Conservation (phyloP, 305 asterid genomes). For the Fraxinus greggii region DNA sequence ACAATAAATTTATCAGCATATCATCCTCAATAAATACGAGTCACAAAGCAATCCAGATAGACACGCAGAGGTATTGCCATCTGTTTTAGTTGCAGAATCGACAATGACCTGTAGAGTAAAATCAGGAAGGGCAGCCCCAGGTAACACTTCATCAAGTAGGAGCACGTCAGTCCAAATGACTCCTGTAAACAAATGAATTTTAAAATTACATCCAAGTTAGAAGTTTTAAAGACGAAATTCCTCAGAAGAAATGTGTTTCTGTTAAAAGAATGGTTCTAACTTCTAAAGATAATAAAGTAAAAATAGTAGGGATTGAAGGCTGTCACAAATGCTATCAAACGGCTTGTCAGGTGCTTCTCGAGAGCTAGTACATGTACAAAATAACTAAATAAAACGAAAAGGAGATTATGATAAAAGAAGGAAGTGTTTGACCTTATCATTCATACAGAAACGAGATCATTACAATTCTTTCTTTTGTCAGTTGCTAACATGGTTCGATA, state of each 20-base stretch:
- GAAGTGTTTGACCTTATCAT: neutral
- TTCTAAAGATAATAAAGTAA: neutral
- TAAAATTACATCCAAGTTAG: neutral
- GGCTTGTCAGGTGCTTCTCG: neutral
- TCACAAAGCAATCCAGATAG: constrained; percentile 21
- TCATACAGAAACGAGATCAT: neutral
- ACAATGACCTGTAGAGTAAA: constrained; percentile 59
- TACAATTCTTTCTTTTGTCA: neutral
- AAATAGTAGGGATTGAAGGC: neutral
- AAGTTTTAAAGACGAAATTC: constrained; percentile 14
- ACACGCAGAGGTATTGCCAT: neutral
- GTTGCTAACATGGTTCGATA: neutral
- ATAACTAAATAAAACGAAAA: neutral
- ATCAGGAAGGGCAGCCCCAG: constrained; percentile 71
- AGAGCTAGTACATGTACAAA: neutral
- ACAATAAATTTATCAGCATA: constrained; percentile 26
- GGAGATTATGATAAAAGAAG: neutral
- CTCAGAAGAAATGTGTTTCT: constrained; percentile 3
- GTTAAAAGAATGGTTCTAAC: neutral
- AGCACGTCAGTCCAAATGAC: constrained; percentile 83
- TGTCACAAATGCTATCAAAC: neutral
- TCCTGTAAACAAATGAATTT: constrained; percentile 45
- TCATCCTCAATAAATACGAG: constrained; percentile 2
- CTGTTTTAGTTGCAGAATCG: constrained; percentile 9
- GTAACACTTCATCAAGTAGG: constrained; percentile 81